Conservation (phyloP, 2,329 filamentous ascomycete genomes). For the Trichoderma koningiopsis region DNA sequence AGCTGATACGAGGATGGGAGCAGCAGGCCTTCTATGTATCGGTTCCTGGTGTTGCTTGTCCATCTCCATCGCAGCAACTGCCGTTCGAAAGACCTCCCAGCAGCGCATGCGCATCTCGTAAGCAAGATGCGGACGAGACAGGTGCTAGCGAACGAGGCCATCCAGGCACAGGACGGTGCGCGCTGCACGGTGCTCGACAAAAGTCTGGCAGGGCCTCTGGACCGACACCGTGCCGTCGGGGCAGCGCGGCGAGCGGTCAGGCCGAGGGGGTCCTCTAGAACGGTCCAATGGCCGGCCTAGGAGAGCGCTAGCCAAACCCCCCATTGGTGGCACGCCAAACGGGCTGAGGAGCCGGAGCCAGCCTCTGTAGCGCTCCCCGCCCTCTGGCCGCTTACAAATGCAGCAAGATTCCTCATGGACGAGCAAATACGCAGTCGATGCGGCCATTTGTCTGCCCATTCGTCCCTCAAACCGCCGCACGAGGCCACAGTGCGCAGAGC, state of each 20-base stretch:
- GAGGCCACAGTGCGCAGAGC: conserved; percentile 12
- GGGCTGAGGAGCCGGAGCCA: conserved; percentile 19
- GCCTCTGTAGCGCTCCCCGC: conserved; percentile 17
- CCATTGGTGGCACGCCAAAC: conserved; percentile 17
- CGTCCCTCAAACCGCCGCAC: neutral
- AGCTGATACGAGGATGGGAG: neutral
- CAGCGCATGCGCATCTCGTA: conserved; percentile 1
- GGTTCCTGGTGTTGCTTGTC: conserved; percentile 1
- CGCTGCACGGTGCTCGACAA: neutral
- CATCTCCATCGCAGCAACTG: neutral
- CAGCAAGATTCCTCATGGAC: conserved; percentile 24
- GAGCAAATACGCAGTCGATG: neutral
- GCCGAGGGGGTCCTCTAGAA: conserved; percentile 7
- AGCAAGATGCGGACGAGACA: neutral
- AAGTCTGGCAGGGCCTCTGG: neutral
- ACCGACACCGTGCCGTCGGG: conserved; percentile 18
- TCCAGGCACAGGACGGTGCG: neutral
- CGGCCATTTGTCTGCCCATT: conserved; percentile 17
- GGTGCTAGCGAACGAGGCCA: neutral
- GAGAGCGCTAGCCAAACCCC: neutral
- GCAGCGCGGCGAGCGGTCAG: conserved; percentile 20
- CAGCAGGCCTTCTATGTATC: neutral
- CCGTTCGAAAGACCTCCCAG: neutral
- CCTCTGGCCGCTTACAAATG: conserved; percentile 25
- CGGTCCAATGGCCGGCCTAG: neutral